Percentiles rank a stretch among this genome's conserved stretches.
These are phyloP conservation scores for Penicillium decumbens DNA, from an alignment of 2,329 filamentous ascomycete genomes.

Conservation along the genomic window DNA sequence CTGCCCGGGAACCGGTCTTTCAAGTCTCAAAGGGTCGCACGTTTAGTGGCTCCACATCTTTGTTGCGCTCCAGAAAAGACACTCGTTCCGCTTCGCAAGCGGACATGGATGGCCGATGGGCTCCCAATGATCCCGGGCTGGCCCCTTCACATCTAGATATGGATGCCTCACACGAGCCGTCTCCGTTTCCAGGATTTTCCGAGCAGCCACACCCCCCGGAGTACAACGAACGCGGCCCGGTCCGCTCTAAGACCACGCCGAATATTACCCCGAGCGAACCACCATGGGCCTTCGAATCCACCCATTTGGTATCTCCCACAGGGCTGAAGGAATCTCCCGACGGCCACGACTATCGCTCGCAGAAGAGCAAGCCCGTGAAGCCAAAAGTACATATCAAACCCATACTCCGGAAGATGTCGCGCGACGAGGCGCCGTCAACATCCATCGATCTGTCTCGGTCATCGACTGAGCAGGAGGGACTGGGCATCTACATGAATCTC, in stretches of 20 bases:
- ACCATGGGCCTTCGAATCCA: conserved; percentile 11
- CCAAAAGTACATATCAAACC: conserved; percentile 50
- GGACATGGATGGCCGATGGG: conserved; percentile 7
- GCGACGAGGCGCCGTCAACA: conserved; percentile 44
- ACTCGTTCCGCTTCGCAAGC: conserved; percentile 1
- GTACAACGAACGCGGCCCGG: conserved; percentile 7
- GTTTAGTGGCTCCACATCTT: conserved; percentile 15
- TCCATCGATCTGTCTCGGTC: conserved; percentile 54
- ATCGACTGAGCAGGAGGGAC: conserved; percentile 53
- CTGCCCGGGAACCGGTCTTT: conserved; percentile 13
- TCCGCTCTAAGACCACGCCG: conserved; percentile 11
- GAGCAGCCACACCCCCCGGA: conserved; percentile 9
- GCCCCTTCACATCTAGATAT: conserved; percentile 8
- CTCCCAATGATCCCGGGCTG: conserved; percentile 4
- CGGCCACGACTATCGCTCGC: conserved; percentile 15
- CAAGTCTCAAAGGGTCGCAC: conserved; percentile 11
- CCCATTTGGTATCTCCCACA: conserved; percentile 6
- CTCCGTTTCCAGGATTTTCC: conserved; percentile 15
- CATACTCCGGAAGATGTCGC: conserved; percentile 51
- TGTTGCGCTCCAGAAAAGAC: conserved; percentile 8
- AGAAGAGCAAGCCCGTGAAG: conserved; percentile 22
- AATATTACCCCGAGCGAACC: conserved; percentile 10
- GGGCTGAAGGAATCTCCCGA: conserved; percentile 14
- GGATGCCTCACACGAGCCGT: conserved; percentile 9
- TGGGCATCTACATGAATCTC: conserved; percentile 48